Evolutionary conservation across 208 protist species (phyloP), one percentile per base, ranked within the genome.

Genomic region (Naegleria lovaniensis): DNA sequence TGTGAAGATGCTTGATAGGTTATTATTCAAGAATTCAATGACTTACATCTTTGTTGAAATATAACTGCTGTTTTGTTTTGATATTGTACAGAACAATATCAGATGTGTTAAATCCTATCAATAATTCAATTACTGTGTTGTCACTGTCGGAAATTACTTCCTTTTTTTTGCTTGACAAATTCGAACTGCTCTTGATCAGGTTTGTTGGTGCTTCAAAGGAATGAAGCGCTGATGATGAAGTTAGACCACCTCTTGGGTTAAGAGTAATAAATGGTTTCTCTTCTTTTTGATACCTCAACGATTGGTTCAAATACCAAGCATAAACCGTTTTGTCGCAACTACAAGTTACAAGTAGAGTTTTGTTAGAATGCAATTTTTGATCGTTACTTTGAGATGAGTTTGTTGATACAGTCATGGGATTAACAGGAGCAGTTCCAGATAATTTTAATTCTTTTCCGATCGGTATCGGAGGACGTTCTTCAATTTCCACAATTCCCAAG

Each of bases 11-110:
- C n/a, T n/a, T n/a, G n/a, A n/a, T n/a, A n/a, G n/a, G 22, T 41
- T 19, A 51, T 38, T 48, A 38, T 43, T 7, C 19, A 29, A 38
- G 16, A n/a, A 7, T 85, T 5, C 5, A n/a, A n/a, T n/a, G n/a
- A 85, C 79, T 43, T 43, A 85, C 79, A 85, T 85, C 39, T 85
- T 9, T 43, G 22, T 85, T 85, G 41, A 41, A 85, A 9, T n/a
- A n/a, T 43, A 4, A 11, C 41, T 9, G 9, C 7, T 87, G 48
- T 55, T 43, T 43, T 5, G 40, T 55, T 29, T 55, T 87, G 19
- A 36, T 6, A 33, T 43, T 87, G 7, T 55, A 11, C 13, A 87
- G 25, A 13, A 33, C 84, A 55, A 87, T 87, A 38, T 55, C 41
- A 55, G 40, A 38, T 15, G 36, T 87, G 33, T 36, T 87, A 38